Base-by-base conservation (phyloP, 805 yeast genomes). In the Candida xyloterini region DNA sequence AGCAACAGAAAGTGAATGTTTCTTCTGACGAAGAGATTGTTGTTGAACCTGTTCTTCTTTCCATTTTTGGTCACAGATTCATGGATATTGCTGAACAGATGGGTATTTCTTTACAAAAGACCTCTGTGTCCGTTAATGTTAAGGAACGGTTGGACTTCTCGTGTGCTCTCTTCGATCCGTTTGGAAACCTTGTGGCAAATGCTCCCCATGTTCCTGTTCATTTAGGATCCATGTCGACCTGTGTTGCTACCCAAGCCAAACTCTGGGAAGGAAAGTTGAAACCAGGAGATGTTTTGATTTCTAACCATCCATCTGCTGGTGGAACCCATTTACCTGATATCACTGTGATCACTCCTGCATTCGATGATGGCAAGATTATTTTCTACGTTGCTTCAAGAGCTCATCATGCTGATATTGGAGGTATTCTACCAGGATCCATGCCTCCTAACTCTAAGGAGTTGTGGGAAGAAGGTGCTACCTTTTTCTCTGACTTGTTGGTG, bases 341-440 rank as follows among this genome's bases (percentile, higher is more conserved):
- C 48, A 90, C 97, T 0, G 95, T 90, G 10, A 81, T 91, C 31
- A 85, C 96, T 0, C 98, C 98, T 0, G 89, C 90, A 1, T 84
- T 87, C 56, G 68, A 76, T n/a, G 69, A 70, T 30, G 74, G 68
- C 6, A 60, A 67, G 38, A 72, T 87, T 25, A 76, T 88, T 20
- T 90, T 90, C 59, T 90, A 87, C 70, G 89, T 87, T 10, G 98
- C 97, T 0, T 82, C 95, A 0, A 72, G 98, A 48, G 97, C 96
- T 2, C 98, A 90, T 63, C 98, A 91, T 64, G 90, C 96, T 5
- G 98, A 90, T 62, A 90, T 91, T 55, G 97, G 98, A 13, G 95
- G 95, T 10, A 77, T 83, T 42, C 65, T 87, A 25, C 95, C 97
- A 1, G 97, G 97, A 1, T 84, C 95, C 0, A 88, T 90, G 89